Base-by-base conservation (phyloP, 768 basidiomycete species). In the Pilatotrama ljubarskyi region DNA sequence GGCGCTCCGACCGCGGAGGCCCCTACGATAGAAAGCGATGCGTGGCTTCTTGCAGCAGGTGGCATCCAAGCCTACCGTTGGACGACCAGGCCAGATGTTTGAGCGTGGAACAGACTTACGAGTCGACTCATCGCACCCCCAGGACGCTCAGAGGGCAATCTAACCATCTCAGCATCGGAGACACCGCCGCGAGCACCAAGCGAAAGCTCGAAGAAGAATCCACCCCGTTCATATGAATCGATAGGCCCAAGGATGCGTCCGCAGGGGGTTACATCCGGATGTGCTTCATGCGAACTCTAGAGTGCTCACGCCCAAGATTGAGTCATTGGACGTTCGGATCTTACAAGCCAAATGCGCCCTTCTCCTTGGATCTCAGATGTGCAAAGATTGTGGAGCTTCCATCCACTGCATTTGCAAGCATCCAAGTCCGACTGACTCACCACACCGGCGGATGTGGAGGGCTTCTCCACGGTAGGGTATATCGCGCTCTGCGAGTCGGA, bases 291-390 rank as follows among this genome's bases (percentile, higher is more conserved):
- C 25, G 29, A 17, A 48, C 15, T 3, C 3, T 22, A 18, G 18
- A 3, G 24, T 11, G 35, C 2, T 32, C 26, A 48, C 15, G 17
- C 4, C 9, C 14, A 22, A 46, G 2, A 15, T 17, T 43, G 52
- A 54, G 52, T 54, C 52, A 54, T 9, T 54, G 52, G 13, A 7
- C 7, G 9, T 24, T 26, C 55, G 55, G 55, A 56, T 48, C 55
- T 38, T 56, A 36, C n/a, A 15, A 35, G 26, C 1, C 24, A 26
- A 6, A 29, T 14, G 24, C 46, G 55, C 55, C 46, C 22, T 38
- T 47, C 36, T 56, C 18, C 55, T 56, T 47, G 55, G 55, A 48
- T 26, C 36, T 48, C n/a, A n/a, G n/a, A n/a, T n/a, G 55, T 40
- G 48, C 40, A 25, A 4, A 24, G 11, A 44, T 44, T 15, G 42